A percentile compares a stretch with the other conserved stretches of the same genome.
Conservation (phyloP, 177 flowering plant genomes). For the Vitis hybrid region DNA sequence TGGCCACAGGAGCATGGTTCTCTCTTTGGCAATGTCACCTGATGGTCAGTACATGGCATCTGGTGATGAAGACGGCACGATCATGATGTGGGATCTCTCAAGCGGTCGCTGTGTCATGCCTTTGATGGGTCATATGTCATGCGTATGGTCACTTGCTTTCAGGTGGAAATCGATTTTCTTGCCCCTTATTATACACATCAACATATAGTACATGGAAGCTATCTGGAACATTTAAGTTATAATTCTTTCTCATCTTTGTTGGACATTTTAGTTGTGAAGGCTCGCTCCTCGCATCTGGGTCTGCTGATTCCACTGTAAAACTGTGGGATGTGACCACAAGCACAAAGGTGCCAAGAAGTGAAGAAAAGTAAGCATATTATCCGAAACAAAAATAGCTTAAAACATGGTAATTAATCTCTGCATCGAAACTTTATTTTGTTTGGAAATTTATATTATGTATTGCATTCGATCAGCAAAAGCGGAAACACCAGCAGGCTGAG, state of each 20-base stretch:
- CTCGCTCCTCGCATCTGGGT: conserved; percentile 94
- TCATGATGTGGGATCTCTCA: conserved; percentile 98
- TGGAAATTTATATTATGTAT: neutral
- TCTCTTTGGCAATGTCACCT: conserved; percentile 94
- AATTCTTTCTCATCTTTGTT: neutral
- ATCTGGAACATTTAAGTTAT: neutral
- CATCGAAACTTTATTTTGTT: neutral
- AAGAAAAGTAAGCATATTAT: conserved; percentile 67
- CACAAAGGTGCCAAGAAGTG: conserved; percentile 54
- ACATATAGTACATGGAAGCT: neutral
- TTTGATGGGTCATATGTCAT: conserved; percentile 83
- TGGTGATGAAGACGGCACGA: conserved; percentile 96
- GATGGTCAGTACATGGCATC: conserved; percentile 98
- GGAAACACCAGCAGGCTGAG: conserved; percentile 76
- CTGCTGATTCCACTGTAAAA: conserved; percentile 96
- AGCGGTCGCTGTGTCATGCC: conserved; percentile 91
- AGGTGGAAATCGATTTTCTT: conserved; percentile 42
- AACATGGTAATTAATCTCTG: neutral
- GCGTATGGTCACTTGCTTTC: conserved; percentile 93
- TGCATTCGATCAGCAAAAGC: conserved; percentile 40
- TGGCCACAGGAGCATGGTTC: conserved; percentile 92
- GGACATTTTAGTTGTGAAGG: conserved; percentile 78
- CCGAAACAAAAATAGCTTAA: neutral
- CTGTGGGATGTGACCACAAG: conserved; percentile 95
- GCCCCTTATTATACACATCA: neutral